Evolutionary conservation across 108 stramenopile species (phyloP).

Genomic region (Discostella stelligeroides): DNA sequence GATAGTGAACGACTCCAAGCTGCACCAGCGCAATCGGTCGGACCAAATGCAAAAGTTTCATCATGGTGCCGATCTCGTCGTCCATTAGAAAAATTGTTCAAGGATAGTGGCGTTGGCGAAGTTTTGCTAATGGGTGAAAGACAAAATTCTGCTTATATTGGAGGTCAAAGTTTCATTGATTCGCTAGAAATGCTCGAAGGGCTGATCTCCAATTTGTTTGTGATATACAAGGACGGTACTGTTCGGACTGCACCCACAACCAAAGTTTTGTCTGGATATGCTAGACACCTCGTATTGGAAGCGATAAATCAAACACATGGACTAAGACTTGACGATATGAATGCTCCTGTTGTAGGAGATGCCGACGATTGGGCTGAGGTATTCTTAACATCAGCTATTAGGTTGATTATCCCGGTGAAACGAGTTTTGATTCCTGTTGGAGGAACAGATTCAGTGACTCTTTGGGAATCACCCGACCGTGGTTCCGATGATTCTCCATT

Average conservation of each 20-base stretch:
- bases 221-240: constrained; percentile 62
- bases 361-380: constrained; percentile 66
- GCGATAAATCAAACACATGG: constrained; percentile 19
- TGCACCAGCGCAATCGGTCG: constrained; percentile 48
- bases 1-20: background rate
- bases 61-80: constrained; percentile 74
- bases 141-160: background rate
- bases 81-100: constrained; percentile 66
- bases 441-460: background rate
- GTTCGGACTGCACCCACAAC: constrained; percentile 53
- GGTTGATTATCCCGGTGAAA: constrained; percentile 60
- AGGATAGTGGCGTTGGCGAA: constrained; percentile 49
- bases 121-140: constrained; percentile 40
- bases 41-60: constrained; percentile 66
- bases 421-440: constrained; percentile 47
- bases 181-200: constrained; percentile 75
- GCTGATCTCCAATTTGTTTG: constrained; percentile 79
- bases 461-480: constrained; percentile 24
- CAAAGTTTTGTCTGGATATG: constrained; percentile 68
- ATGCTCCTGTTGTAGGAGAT: constrained; percentile 51
- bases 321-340: constrained; percentile 38
- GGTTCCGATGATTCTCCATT: background rate
- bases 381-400: constrained; percentile 74
- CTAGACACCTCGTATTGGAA: constrained; percentile 60
- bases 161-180: constrained; percentile 33